phyloP scores from a whole-genome alignment of 228 moss, liverwort and hornwort genomes.

The Sphagnum magellanicum region DNA sequence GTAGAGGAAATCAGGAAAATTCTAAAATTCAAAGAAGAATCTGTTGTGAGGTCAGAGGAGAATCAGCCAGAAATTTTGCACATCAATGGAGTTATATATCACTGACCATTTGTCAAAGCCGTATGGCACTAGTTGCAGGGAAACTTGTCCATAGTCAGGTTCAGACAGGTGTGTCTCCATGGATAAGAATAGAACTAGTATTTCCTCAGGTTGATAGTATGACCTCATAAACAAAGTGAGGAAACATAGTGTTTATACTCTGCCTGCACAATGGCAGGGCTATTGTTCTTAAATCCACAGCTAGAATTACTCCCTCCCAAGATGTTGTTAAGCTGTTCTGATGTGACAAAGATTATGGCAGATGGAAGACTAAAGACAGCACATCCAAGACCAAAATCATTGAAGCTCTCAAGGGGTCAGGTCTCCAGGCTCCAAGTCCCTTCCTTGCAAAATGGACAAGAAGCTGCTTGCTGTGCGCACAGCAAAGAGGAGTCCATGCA shows the following conservation, averaged over 20 bases:
- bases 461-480: neutral
- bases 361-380: conserved; percentile 18
- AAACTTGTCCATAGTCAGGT: no score
- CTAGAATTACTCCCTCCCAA: neutral
- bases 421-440: conserved; percentile 4
- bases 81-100: no score
- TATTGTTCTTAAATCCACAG: neutral
- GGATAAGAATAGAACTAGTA: no score
- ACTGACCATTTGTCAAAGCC: no score
- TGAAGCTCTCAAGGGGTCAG: conserved; percentile 39
- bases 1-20: conserved; percentile 7
- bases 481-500: neutral
- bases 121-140: no score
- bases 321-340: neutral
- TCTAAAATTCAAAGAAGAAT: neutral
- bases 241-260: neutral
- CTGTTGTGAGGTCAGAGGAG: neutral
- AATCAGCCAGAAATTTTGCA: no score
- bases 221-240: no score
- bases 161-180: no score
- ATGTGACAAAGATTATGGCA: conserved; percentile 4
- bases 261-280: neutral
- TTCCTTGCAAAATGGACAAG: neutral
- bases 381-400: conserved; percentile 32
- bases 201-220: no score